Evolutionary conservation across 371 early-diverging fungal genomes (phyloP).

Genomic region (Phascolomyces articulosus): DNA sequence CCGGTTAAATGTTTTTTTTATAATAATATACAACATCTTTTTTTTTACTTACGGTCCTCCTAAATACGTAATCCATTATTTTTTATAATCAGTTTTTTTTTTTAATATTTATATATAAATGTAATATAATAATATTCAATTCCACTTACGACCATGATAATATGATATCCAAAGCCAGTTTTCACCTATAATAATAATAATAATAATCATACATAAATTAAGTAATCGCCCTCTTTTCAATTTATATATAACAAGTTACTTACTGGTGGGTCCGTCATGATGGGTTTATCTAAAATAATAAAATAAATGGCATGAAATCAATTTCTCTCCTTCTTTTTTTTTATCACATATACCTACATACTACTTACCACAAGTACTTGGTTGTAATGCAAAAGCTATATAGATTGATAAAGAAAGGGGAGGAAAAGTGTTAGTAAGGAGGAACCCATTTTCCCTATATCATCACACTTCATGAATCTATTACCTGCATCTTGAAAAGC

Average conservation of each 20-base stretch:
- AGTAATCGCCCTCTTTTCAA: neutral
- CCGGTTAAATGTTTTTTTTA: too few species aligned
- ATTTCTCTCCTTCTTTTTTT: neutral
- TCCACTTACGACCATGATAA: conserved; percentile 87
- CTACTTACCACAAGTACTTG: conserved; percentile 64
- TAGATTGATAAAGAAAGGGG: neutral
- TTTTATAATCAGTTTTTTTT: too few species aligned
- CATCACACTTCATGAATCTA: neutral
- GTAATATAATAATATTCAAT: too few species aligned
- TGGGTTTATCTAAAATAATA: conserved; percentile 57
- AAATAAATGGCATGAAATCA: neutral
- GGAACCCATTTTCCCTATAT: neutral
- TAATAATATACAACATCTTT: too few species aligned
- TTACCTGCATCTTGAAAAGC: conserved; percentile 84
- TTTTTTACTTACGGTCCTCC: conserved; percentile 17
- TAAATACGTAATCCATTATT: neutral
- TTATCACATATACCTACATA: neutral
- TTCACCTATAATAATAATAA: conserved; percentile 36
- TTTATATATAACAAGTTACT: neutral
- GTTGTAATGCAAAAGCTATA: conserved; percentile 77
- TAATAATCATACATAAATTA: neutral
- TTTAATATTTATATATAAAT: too few species aligned
- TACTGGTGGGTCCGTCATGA: conserved; percentile 77
- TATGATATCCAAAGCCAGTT: conserved; percentile 75
- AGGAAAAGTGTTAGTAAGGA: too few species aligned